Evolutionary conservation across 1,284 basidiomycete species (phyloP), one percentile per base, ranked within the genome.

Genomic region (Cronartium quercuum): DNA sequence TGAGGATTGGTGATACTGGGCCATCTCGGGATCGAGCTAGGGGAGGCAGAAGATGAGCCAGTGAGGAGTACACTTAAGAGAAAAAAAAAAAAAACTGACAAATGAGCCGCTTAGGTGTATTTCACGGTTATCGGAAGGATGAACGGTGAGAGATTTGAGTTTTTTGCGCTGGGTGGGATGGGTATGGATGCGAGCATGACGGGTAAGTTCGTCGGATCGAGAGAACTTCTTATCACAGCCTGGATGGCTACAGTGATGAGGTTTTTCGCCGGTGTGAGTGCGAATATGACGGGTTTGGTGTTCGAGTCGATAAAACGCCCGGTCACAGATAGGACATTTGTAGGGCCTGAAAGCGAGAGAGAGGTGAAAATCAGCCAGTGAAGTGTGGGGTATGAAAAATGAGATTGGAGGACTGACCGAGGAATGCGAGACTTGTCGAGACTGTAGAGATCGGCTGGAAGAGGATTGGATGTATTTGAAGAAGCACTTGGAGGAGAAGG

Each of bases 221-320:
- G 92, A 95, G 83, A 98, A 98, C 37, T 41, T 90, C 83, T 98
- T 98, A 83, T 97, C 94, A 86, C 95, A 98, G n/a, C 71, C 71
- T 44, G 58, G 64, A 40, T 75, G 71, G 40, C 51, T 44, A 35
- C 74, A 75, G 18, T 51, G 66, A 44, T 68, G 66, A 15, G 74
- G 74, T 62, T 75, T 75, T 58, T 75, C 74, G n/a, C 74, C 74
- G 18, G 74, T 75, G 55, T 75, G 74, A 68, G 74, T 75, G 35
- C 74, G 24, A 24, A 75, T 51, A 65, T 64, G 18, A 84, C 87
- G 77, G 79, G 91, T 92, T 87, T 93, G 92, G 82, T 96, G 93
- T 82, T 95, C 93, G 24, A 95, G 86, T 75, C 93, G 85, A 81
- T 91, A 92, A 83, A 95, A 95, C 0, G 92, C 91, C 24, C 91